A percentile compares a stretch with the other conserved stretches of the same genome.
Conservation (phyloP, 2,329 filamentous ascomycete genomes). For the Epichloe festucae region DNA sequence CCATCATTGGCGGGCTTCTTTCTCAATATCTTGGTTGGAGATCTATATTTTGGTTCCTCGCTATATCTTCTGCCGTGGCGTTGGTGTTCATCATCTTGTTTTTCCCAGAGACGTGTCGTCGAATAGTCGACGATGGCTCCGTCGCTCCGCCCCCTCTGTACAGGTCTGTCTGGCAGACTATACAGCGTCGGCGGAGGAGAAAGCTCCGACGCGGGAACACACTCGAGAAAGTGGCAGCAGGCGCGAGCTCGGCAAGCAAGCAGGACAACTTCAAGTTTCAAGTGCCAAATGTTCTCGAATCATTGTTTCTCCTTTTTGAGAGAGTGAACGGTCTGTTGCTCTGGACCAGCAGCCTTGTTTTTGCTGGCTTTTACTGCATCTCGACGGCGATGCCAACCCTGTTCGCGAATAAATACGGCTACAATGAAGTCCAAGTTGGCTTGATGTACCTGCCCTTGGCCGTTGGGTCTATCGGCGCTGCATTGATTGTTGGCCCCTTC, state of each 20-base stretch:
- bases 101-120: slow-evolving; percentile 40
- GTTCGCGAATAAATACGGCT: slow-evolving; percentile 41
- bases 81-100: slow-evolving; percentile 31
- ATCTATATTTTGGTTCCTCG: slow-evolving; percentile 49
- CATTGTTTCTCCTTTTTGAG: slow-evolving; percentile 27
- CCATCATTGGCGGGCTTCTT: slow-evolving; percentile 46
- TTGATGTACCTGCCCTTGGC: slow-evolving; percentile 40
- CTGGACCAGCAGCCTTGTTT: slow-evolving; percentile 29
- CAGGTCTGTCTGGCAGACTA: slow-evolving; percentile 20
- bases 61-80: slow-evolving; percentile 30
- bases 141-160: slow-evolving; percentile 26
- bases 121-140: slow-evolving; percentile 40
- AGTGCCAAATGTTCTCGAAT: slow-evolving; percentile 27
- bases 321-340: slow-evolving; percentile 32
- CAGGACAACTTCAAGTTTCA: slow-evolving; percentile 22
- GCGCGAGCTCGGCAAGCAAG: slow-evolving; percentile 8
- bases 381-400: slow-evolving; percentile 30
- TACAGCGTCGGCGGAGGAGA: slow-evolving; percentile 11
- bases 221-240: background rate
- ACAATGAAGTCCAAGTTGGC: slow-evolving; percentile 41
- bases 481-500: slow-evolving; percentile 34
- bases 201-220: background rate
- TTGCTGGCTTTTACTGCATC: slow-evolving; percentile 37
- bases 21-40: slow-evolving; percentile 45
- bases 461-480: slow-evolving; percentile 33